These are phyloP conservation scores for Mucor lusitanicus DNA, from an alignment of 371 early-diverging fungal genomes.

Conservation along the genomic window DNA sequence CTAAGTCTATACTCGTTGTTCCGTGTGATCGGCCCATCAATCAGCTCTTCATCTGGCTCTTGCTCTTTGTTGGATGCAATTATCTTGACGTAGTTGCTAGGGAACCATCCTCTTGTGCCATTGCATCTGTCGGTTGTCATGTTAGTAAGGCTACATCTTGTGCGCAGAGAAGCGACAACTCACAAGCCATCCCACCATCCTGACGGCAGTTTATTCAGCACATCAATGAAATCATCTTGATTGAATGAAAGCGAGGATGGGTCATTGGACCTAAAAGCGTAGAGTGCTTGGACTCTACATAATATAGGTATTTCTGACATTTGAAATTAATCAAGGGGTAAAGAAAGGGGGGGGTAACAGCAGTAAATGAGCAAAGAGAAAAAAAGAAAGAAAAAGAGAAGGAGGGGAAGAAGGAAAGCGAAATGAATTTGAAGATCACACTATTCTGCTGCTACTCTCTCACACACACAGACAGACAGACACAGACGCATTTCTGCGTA, in stretches of 20 bases:
- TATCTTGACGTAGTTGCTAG: constrained; percentile 73
- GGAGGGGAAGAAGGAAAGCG: not conserved
- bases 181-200: constrained; percentile 90
- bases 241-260: constrained; percentile 69
- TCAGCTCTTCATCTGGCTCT: not conserved
- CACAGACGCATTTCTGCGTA: not conserved
- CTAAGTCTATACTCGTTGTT: constrained; percentile 21
- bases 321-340: not conserved
- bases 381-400: not conserved
- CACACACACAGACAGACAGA: not conserved
- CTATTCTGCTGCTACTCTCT: not conserved
- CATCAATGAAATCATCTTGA: constrained; percentile 78
- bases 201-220: constrained; percentile 72
- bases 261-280: constrained; percentile 72
- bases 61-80: constrained; percentile 33
- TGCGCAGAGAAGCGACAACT: not conserved
- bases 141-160: not conserved
- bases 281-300: constrained; percentile 61
- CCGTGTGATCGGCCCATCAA: not conserved
- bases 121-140: constrained; percentile 39
- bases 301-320: constrained; percentile 23
- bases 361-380: not conserved
- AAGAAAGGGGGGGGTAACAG: not conserved
- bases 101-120: constrained; percentile 84
- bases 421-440: not conserved